Conservation (phyloP, 2,329 filamentous ascomycete species). For the Blastomyces percursus region DNA sequence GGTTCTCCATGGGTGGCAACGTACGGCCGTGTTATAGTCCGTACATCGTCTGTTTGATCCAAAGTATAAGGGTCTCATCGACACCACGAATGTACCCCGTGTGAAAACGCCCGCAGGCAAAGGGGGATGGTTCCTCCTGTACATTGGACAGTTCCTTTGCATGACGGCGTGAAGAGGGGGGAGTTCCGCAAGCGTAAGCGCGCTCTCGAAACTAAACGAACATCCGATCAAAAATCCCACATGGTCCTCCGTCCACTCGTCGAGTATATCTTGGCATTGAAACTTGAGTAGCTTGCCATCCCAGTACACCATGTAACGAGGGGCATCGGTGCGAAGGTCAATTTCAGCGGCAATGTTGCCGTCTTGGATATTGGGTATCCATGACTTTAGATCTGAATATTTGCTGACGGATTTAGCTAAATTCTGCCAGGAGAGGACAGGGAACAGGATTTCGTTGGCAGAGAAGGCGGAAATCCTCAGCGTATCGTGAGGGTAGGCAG, state of each 20-base stretch:
- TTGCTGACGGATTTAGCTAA: constrained; percentile 35
- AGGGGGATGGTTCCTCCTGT: constrained; percentile 46
- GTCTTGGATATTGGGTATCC: constrained; percentile 22
- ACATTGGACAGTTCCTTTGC: constrained; percentile 50
- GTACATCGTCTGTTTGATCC: constrained; percentile 42
- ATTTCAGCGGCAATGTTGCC: constrained; percentile 32
- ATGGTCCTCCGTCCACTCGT: constrained; percentile 48
- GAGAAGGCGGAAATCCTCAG: constrained; percentile 47
- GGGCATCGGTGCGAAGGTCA: constrained; percentile 49
- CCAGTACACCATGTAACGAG: constrained; percentile 49
- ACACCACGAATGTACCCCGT: constrained; percentile 47
- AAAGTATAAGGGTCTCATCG: constrained; percentile 51
- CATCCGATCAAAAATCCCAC: constrained; percentile 55
- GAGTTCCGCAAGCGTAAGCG: constrained; percentile 42
- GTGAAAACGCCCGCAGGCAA: constrained; percentile 49
- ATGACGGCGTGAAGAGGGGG: constrained; percentile 41
- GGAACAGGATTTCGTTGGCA: constrained; percentile 53
- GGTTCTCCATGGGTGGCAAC: constrained; percentile 52
- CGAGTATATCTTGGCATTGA: constrained; percentile 35
- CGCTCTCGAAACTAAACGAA: constrained; percentile 52
- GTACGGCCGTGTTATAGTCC: constrained; percentile 46
- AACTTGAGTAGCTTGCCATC: constrained; percentile 34
- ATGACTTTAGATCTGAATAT: constrained; percentile 32
- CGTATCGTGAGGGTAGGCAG: constrained; percentile 47
- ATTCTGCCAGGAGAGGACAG: constrained; percentile 50